Evolutionary conservation across 345 rosid species (phyloP).

Genomic region (Rhodamnia argentea): DNA sequence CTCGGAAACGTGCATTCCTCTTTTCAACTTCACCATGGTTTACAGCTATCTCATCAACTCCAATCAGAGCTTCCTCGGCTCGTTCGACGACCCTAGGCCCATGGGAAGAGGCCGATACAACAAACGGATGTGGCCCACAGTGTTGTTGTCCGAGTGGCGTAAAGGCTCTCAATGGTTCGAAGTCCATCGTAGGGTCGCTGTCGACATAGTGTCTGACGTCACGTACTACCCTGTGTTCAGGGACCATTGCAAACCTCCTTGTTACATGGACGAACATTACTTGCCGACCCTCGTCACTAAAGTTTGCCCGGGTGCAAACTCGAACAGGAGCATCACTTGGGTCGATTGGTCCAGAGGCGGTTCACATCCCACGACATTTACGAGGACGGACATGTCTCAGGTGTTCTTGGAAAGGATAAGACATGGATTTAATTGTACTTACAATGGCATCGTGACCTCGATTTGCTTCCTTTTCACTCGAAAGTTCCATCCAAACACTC

Average conservation of each 20-base stretch:
- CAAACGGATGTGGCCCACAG: conserved; percentile 38
- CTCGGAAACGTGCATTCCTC: conserved; percentile 81
- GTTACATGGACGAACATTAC: conserved; percentile 80
- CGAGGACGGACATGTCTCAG: conserved; percentile 30
- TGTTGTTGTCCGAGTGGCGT: conserved; percentile 49
- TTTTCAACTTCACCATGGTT: conserved; percentile 60
- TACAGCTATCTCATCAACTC: conserved; percentile 53
- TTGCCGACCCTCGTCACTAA: conserved; percentile 54
- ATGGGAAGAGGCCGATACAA: conserved; percentile 70
- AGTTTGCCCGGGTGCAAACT: conserved; percentile 19
- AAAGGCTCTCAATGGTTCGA: conserved; percentile 94
- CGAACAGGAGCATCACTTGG: conserved; percentile 73
- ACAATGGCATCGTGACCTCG: conserved; percentile 44
- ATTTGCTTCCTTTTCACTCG: conserved; percentile 71
- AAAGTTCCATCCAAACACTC: conserved; percentile 52
- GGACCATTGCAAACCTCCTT: conserved; percentile 32
- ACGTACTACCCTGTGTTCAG: conserved; percentile 49
- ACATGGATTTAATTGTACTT: conserved; percentile 26
- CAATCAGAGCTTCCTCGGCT: conserved; percentile 34
- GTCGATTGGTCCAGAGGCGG: conserved; percentile 81
- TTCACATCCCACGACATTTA: conserved; percentile 51
- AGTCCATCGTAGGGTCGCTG: conserved; percentile 47
- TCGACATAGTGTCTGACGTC: conserved; percentile 45
- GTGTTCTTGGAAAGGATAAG: conserved; percentile 49
- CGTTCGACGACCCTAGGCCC: conserved; percentile 37